Evolutionary conservation across 2,329 filamentous ascomycete genomes (phyloP).

Genomic region (Zasmidium cellare): DNA sequence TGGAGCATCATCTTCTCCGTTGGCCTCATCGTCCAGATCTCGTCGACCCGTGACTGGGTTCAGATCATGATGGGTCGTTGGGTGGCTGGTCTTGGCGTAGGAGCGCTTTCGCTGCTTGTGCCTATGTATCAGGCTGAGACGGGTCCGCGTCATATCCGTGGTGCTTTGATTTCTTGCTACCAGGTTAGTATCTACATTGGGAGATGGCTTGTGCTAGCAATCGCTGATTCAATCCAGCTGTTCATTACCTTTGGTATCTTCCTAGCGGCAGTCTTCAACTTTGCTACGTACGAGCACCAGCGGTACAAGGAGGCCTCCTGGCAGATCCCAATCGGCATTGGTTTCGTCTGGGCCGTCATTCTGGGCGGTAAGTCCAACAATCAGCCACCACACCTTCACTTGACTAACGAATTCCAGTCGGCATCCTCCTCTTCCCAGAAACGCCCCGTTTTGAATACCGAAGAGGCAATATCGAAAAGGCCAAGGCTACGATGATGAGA

Average conservation of each 20-base stretch:
- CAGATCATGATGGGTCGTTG: constrained; percentile 66
- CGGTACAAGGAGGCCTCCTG: constrained; percentile 53
- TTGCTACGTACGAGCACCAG: constrained; percentile 54
- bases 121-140: constrained; percentile 67
- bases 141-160: constrained; percentile 63
- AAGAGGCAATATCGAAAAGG: constrained; percentile 51
- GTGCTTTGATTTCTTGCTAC: constrained; percentile 63
- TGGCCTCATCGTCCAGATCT: constrained; percentile 66
- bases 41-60: constrained; percentile 57
- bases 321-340: constrained; percentile 64
- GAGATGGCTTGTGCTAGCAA: no score
- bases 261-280: constrained; percentile 53
- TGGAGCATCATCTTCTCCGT: constrained; percentile 64
- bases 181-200: constrained; percentile 33
- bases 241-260: constrained; percentile 69
- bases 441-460: constrained; percentile 60
- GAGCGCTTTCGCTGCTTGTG: constrained; percentile 62
- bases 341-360: constrained; percentile 57
- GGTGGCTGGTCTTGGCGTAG: constrained; percentile 65
- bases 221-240: constrained; percentile 46
- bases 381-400: no score
- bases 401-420: constrained; percentile 26
- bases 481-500: constrained; percentile 53
- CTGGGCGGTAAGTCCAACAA: constrained; percentile 39
- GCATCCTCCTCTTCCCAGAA: constrained; percentile 57